Conservation (phyloP, 352 stramenopile genomes). For the Globisporangium mamillatum region DNA sequence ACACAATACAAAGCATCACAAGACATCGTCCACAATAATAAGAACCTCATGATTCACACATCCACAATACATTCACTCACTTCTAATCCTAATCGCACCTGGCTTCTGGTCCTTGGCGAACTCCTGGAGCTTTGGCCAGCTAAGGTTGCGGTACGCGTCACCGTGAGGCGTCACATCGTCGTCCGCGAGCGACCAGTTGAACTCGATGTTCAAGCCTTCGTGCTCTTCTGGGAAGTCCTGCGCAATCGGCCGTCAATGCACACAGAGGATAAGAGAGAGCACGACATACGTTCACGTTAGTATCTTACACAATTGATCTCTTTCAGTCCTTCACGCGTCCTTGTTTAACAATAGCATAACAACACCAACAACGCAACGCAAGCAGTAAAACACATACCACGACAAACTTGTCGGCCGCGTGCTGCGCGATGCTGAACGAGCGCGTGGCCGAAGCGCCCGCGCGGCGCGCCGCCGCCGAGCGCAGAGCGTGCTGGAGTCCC, state of each 20-base stretch:
- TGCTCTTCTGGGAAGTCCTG: conserved; percentile 76
- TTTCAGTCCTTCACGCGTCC: background rate
- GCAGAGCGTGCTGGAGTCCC: conserved; percentile 50
- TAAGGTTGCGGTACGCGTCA: conserved; percentile 77
- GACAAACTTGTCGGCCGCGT: conserved; percentile 77
- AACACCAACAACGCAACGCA: background rate
- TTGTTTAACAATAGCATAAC: background rate
- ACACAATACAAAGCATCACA: background rate
- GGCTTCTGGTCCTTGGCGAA: conserved; percentile 66
- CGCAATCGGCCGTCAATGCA: conserved; percentile 13
- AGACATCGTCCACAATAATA: background rate
- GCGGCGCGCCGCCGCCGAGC: conserved; percentile 36
- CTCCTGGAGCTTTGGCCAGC: conserved; percentile 55
- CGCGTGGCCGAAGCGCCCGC: conserved; percentile 21
- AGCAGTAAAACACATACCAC: conserved; percentile 38
- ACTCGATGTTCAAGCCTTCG: conserved; percentile 81
- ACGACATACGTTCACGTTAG: background rate
- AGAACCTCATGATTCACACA: background rate
- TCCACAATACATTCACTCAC: background rate
- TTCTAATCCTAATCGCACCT: conserved; percentile 21
- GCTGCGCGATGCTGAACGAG: conserved; percentile 45
- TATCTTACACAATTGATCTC: background rate
- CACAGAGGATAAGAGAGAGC: background rate
- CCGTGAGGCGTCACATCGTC: conserved; percentile 80
- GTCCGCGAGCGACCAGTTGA: conserved; percentile 83